Evolutionary conservation across 768 basidiomycete species (phyloP).

Genomic region (Collybia nuda): DNA sequence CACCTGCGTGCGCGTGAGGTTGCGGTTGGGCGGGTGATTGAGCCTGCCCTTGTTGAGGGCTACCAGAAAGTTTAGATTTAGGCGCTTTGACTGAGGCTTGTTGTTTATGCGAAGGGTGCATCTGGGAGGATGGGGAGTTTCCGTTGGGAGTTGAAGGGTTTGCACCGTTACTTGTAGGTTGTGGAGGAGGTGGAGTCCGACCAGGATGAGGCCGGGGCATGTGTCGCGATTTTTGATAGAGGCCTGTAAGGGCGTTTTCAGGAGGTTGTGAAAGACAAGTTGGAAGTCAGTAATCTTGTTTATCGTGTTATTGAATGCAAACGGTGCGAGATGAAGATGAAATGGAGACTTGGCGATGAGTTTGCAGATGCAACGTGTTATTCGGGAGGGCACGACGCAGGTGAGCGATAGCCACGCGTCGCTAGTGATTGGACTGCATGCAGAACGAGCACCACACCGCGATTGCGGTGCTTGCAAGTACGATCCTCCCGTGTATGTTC

Average conservation of each 20-base stretch:
- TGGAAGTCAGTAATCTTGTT: conserved; percentile 6
- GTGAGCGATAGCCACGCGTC: too few species aligned
- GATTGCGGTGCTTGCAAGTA: too few species aligned
- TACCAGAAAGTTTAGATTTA: conserved; percentile 4
- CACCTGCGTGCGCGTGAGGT: conserved; percentile 23
- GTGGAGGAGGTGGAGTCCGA: conserved; percentile 32
- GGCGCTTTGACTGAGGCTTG: conserved; percentile 1
- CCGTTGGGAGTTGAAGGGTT: conserved; percentile 24
- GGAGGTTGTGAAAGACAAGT: conserved; percentile 12
- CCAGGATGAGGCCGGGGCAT: conserved; percentile 72
- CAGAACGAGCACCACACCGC: too few species aligned
- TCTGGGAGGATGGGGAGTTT: conserved; percentile 3
- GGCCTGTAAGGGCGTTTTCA: conserved; percentile 45
- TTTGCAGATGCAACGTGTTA: too few species aligned
- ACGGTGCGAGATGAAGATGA: conserved; percentile 8
- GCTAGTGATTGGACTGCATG: too few species aligned
- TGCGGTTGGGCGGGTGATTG: background rate
- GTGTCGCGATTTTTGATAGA: conserved; percentile 83
- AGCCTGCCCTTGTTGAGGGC: conserved; percentile 1
- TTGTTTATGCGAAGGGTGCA: conserved; percentile 7
- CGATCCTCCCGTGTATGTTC: too few species aligned
- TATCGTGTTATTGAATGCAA: too few species aligned
- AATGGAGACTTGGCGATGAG: background rate
- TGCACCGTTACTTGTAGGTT: conserved; percentile 13
- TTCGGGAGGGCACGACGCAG: too few species aligned